Evolutionary conservation across 2,329 filamentous ascomycete genomes (phyloP).

Genomic region (Pseudopithomyces maydicus): DNA sequence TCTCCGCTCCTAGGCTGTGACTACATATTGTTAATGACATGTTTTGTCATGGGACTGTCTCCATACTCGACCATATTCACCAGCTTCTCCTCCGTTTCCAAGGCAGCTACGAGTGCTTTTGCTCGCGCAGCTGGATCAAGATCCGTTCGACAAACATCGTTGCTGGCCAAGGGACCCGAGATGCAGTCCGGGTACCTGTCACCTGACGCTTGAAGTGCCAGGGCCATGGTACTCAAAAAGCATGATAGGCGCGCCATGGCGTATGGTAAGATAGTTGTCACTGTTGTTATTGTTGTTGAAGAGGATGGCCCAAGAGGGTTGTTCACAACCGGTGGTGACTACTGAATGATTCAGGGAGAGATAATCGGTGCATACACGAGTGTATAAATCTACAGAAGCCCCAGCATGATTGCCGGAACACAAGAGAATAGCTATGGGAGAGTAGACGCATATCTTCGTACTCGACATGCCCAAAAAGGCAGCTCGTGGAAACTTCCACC

Average conservation of each 20-base stretch:
- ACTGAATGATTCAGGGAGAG: not conserved
- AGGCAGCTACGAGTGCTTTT: conserved; percentile 54
- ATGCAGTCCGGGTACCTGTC: conserved; percentile 51
- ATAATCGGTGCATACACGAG: not conserved
- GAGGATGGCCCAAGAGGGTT: no score
- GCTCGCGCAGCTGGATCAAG: conserved; percentile 47
- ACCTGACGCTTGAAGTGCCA: not conserved
- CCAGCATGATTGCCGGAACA: no score
- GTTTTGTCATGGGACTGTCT: not conserved
- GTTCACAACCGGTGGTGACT: not conserved
- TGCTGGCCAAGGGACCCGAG: conserved; percentile 54
- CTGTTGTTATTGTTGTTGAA: no score
- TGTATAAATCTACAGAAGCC: no score
- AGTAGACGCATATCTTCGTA: no score
- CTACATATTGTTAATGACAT: not conserved
- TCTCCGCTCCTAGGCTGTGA: conserved; percentile 2
- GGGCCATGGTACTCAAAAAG: not conserved
- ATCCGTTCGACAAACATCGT: conserved; percentile 54
- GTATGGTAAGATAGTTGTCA: no score
- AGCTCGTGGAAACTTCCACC: no score
- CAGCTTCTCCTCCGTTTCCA: conserved; percentile 60
- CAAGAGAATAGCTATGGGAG: no score
- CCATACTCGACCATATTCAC: conserved; percentile 22
- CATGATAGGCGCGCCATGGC: not conserved
- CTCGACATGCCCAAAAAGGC: no score